These are phyloP conservation scores for Drechslerella dactyloides DNA, from an alignment of 2,329 filamentous ascomycete genomes.

Conservation along the genomic window DNA sequence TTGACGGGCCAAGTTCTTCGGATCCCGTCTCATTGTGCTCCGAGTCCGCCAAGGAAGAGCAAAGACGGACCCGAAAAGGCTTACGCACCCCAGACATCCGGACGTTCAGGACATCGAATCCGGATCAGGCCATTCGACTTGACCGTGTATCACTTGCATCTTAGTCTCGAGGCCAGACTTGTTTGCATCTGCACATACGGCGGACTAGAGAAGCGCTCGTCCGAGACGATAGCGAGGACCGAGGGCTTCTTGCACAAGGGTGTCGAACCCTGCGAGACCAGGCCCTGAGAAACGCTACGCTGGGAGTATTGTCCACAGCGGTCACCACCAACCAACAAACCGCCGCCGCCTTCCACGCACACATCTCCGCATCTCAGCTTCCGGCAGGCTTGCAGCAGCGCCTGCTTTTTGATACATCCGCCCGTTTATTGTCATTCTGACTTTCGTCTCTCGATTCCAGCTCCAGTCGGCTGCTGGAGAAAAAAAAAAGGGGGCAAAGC, in stretches of 20 bases:
- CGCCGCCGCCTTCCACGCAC: no score
- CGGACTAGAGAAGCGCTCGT: neutral
- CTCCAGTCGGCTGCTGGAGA: no score
- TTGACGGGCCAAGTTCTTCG: constrained; percentile 32
- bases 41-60: constrained; percentile 47
- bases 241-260: no score
- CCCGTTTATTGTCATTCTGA: no score
- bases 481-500: constrained; percentile 30
- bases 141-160: constrained; percentile 7
- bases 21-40: constrained; percentile 15
- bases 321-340: no score
- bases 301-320: no score
- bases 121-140: constrained; percentile 27
- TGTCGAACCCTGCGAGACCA: no score
- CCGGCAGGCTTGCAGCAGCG: neutral
- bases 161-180: neutral
- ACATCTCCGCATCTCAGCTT: neutral
- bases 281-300: no score
- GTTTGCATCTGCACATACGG: neutral
- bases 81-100: constrained; percentile 48
- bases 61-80: constrained; percentile 51
- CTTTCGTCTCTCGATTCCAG: no score
- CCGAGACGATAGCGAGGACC: no score
- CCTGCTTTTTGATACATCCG: neutral
- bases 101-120: constrained; percentile 31